phyloP scores from a whole-genome alignment of 2,329 filamentous ascomycete genomes.

The Alternaria angustiovoidea region DNA sequence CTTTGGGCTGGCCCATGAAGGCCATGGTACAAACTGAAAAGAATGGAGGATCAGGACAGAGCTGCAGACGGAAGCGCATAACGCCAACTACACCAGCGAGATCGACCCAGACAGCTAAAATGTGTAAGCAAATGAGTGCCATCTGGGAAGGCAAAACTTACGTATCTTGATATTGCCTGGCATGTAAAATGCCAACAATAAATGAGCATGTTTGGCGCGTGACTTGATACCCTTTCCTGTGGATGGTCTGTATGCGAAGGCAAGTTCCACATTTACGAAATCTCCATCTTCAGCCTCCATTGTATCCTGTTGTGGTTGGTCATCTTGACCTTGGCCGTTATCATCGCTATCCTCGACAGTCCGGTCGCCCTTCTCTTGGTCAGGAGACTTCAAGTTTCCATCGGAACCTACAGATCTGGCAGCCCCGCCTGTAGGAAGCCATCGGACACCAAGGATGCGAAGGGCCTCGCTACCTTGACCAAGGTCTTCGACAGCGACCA shows the following conservation, averaged over 20 bases:
- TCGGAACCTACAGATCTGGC: conserved; percentile 66
- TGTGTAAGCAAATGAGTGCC: conserved; percentile 22
- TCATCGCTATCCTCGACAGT: conserved; percentile 57
- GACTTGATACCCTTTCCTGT: conserved; percentile 67
- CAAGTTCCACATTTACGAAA: conserved; percentile 79
- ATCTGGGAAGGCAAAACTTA: conserved; percentile 34
- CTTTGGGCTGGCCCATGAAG: conserved; percentile 77
- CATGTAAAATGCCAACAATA: conserved; percentile 77
- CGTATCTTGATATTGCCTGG: conserved; percentile 62
- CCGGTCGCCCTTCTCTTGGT: conserved; percentile 60
- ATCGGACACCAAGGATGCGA: conserved; percentile 74
- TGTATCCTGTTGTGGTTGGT: conserved; percentile 42
- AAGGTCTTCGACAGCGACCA: conserved; percentile 79
- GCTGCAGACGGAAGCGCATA: conserved; percentile 72
- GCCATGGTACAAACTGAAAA: conserved; percentile 78
- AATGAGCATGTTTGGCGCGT: conserved; percentile 75
- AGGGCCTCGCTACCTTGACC: conserved; percentile 77
- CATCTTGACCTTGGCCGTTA: conserved; percentile 51
- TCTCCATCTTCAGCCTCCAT: conserved; percentile 81
- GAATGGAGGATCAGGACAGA: conserved; percentile 79
- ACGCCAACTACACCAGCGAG: conserved; percentile 75
- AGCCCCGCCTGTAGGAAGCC: conserved; percentile 76
- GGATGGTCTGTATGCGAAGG: conserved; percentile 74
- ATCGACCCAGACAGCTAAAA: conserved; percentile 74
- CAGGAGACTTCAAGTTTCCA: conserved; percentile 62